Conservation (phyloP, 257 asterid genomes). For the Jaltomata sinuosa region DNA sequence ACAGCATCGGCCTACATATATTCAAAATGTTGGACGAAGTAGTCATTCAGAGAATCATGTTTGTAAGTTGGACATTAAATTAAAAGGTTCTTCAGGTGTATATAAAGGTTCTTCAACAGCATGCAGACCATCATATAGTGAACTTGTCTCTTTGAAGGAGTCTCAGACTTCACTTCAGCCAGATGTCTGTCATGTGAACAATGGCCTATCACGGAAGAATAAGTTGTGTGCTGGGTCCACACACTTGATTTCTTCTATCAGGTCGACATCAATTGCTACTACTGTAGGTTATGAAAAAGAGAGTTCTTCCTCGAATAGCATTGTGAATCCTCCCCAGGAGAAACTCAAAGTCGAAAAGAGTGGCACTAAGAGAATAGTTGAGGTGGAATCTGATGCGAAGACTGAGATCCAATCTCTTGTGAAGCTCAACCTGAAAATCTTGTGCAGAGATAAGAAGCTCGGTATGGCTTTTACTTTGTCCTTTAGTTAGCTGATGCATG, state of each 20-base stretch:
- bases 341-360: slow-evolving; percentile 18
- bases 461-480: slow-evolving; percentile 26
- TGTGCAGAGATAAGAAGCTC: slow-evolving; percentile 33
- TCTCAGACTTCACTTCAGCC: background rate
- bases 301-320: slow-evolving; percentile 22
- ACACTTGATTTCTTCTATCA: slow-evolving; percentile 13
- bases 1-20: slow-evolving; percentile 1
- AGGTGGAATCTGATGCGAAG: slow-evolving; percentile 39
- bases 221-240: slow-evolving; percentile 4
- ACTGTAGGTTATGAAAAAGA: slow-evolving; percentile 8
- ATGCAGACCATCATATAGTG: slow-evolving; percentile 1
- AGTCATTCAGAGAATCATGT: background rate
- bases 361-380: slow-evolving; percentile 15
- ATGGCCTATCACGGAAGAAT: slow-evolving; percentile 2
- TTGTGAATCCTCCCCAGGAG: slow-evolving; percentile 13
- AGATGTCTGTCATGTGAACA: background rate
- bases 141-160: slow-evolving; percentile 11
- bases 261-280: slow-evolving; percentile 10
- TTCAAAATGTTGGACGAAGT: slow-evolving; percentile 4
- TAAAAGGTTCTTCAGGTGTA: background rate
- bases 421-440: slow-evolving; percentile 65
- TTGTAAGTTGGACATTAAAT: background rate
- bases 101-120: background rate
- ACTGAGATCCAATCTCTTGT: slow-evolving; percentile 67
- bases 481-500: background rate